Evolutionary conservation across 257 asterid genomes (phyloP).

Genomic region (Solanum dulcamara): DNA sequence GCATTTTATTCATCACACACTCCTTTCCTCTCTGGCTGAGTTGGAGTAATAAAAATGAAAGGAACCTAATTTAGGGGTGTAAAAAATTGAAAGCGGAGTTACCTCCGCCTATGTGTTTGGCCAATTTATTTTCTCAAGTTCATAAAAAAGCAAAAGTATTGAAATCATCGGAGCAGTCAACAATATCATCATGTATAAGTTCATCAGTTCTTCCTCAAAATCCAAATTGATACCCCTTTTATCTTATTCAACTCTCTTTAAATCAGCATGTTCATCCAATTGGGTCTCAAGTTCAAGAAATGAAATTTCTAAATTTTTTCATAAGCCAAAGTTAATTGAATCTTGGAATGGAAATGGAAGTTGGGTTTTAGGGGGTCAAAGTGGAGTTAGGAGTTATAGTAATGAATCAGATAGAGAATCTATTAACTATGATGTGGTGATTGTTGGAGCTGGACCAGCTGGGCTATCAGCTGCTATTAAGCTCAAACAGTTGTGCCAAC

Average conservation of each 20-base stretch:
- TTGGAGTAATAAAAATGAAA: background rate
- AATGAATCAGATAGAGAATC: constrained; percentile 56
- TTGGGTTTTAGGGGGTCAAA: background rate
- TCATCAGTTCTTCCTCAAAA: background rate
- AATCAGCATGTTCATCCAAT: background rate
- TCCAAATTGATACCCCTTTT: background rate
- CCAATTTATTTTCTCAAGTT: background rate
- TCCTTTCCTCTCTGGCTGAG: too few species aligned
- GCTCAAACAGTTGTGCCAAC: constrained; percentile 75
- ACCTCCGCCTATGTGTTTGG: background rate
- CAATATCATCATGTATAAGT: background rate
- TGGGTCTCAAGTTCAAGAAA: background rate
- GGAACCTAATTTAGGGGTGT: too few species aligned
- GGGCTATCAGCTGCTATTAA: constrained; percentile 91
- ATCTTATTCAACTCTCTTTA: background rate
- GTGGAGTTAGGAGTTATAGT: constrained; percentile 20
- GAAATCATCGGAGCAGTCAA: background rate
- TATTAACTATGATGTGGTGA: constrained; percentile 76
- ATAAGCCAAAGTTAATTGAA: background rate
- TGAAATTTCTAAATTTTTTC: background rate
- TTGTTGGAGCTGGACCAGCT: constrained; percentile 98
- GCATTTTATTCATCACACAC: too few species aligned
- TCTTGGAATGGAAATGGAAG: background rate
- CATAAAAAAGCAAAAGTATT: background rate
- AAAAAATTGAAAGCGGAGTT: too few species aligned